phyloP scores from a whole-genome alignment of 345 rosid genomes.

The Eucalyptus marginata region DNA sequence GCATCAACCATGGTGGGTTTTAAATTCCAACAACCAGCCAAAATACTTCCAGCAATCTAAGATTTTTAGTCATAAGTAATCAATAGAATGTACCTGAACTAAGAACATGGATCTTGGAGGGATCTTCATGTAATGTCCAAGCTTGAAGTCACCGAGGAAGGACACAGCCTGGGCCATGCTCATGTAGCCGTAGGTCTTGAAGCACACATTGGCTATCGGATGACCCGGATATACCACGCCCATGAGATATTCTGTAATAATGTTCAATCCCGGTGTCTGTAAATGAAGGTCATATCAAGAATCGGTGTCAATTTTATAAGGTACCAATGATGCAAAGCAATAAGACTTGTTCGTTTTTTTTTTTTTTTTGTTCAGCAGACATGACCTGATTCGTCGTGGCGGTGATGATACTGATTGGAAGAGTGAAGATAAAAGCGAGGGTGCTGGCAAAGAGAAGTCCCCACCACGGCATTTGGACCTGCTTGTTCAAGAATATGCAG shows the following conservation, averaged over 20 bases:
- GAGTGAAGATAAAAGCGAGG: conserved; percentile 5
- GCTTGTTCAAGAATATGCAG: conserved; percentile 3
- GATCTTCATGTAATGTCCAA: conserved; percentile 92
- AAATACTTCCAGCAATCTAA: neutral
- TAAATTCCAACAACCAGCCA: neutral
- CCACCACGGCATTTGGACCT: conserved; percentile 11
- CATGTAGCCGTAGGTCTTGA: conserved; percentile 80
- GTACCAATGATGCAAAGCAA: neutral
- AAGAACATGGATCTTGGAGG: conserved; percentile 92
- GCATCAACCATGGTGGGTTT: neutral
- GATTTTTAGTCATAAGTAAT: neutral
- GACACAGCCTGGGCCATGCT: conserved; percentile 86
- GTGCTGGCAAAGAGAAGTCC: conserved; percentile 1
- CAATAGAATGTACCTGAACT: conserved; percentile 43
- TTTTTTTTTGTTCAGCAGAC: neutral
- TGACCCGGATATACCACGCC: conserved; percentile 72
- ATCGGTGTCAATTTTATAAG: neutral
- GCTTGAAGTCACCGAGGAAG: conserved; percentile 83
- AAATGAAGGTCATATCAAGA: neutral
- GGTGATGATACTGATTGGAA: conserved; percentile 6
- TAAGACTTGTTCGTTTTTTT: neutral
- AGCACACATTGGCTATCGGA: conserved; percentile 90
- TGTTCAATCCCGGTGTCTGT: conserved; percentile 83
- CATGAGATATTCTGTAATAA: conserved; percentile 80
- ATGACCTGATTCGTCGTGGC: conserved; percentile 6